Base-by-base conservation (phyloP, 1,284 basidiomycete genomes). In the Cryptococcus deneoformans region DNA sequence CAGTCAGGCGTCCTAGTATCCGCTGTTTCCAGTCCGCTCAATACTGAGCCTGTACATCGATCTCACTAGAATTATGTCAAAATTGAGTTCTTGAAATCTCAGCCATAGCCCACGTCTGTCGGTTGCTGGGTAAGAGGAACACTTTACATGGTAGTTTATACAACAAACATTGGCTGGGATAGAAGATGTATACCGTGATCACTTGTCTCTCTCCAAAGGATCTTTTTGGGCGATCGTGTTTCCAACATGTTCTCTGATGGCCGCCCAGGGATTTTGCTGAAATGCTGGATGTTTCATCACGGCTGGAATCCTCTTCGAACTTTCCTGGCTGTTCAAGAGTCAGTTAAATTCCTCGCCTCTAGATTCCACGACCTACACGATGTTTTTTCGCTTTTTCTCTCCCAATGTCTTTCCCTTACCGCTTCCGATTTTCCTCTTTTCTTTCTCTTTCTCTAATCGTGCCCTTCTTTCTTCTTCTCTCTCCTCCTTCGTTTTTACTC, bases 201-300 rank as follows among this genome's bases (percentile, higher is more conserved):
- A n/a, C 5, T n/a, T 44, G 2, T 8, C 9, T 14, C 43, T 12
- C 11, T 8, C 24, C 11, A n/a, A n/a, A n/a, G 29, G 29, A 29
- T 29, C 29, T 29, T 70, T 61, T 16, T 59, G 50, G 9, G 70
- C 70, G 6, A 78, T 50, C 8, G 70, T 68, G 60, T 78, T 77
- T 24, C 67, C 62, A 0, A 72, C 76, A 55, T 78, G 76, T 46
- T 74, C 64, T 14, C 77, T 62, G 54, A 78, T 78, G 12, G 75
- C 71, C 2, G 73, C 75, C 70, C 75, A 78, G 2, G 77, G 77
- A 55, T 73, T 72, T 10, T 67, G 59, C 59, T 75, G 71, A 67
- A 70, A 78, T 1, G 69, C 65, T 2, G 74, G 74, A 59, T 77
- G 75, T 24, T 65, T 59, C 60, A 77, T 63, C 37, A 78, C 69